phyloP scores from a whole-genome alignment of 2,329 filamentous ascomycete genomes.

The Emergomyces orientalis region DNA sequence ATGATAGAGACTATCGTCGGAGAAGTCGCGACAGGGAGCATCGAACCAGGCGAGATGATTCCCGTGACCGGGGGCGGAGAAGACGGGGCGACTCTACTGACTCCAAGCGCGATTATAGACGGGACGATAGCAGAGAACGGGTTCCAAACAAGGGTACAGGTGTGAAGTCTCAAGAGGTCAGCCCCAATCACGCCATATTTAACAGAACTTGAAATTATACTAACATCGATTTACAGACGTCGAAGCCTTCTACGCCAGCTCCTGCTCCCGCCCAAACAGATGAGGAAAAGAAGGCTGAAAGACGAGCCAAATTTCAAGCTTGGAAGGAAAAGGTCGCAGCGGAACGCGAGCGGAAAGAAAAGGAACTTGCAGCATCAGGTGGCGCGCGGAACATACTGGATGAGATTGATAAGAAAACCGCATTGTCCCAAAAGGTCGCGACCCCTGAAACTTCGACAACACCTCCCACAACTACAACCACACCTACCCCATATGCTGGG shows the following conservation, averaged over 20 bases:
- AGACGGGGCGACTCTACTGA: constrained; percentile 64
- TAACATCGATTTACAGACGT: constrained; percentile 36
- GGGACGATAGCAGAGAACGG: constrained; percentile 54
- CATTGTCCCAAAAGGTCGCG: constrained; percentile 18
- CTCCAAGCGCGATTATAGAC: constrained; percentile 56
- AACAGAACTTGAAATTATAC: constrained; percentile 7
- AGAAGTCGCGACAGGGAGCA: constrained; percentile 61
- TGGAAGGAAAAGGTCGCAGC: constrained; percentile 86
- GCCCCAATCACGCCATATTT: constrained; percentile 22
- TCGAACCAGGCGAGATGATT: constrained; percentile 63
- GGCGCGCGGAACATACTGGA: constrained; percentile 59
- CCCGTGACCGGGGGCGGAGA: constrained; percentile 54
- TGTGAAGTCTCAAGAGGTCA: constrained; percentile 49
- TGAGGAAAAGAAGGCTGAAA: constrained; percentile 68
- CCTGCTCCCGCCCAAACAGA: constrained; percentile 49
- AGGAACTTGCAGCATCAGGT: constrained; percentile 52
- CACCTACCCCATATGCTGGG: constrained; percentile 55
- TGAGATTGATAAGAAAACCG: constrained; percentile 64
- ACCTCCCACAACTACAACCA: constrained; percentile 38
- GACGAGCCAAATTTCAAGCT: constrained; percentile 71
- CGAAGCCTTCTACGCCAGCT: constrained; percentile 42
- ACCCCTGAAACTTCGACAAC: constrained; percentile 31
- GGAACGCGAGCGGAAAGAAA: constrained; percentile 62
- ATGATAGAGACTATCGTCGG: constrained; percentile 50
- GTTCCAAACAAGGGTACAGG: constrained; percentile 42